Percentiles rank a stretch among this genome's conserved stretches.
Evolutionary conservation across 1,284 basidiomycete species (phyloP).

Genomic region (Golubevia sp.): DNA sequence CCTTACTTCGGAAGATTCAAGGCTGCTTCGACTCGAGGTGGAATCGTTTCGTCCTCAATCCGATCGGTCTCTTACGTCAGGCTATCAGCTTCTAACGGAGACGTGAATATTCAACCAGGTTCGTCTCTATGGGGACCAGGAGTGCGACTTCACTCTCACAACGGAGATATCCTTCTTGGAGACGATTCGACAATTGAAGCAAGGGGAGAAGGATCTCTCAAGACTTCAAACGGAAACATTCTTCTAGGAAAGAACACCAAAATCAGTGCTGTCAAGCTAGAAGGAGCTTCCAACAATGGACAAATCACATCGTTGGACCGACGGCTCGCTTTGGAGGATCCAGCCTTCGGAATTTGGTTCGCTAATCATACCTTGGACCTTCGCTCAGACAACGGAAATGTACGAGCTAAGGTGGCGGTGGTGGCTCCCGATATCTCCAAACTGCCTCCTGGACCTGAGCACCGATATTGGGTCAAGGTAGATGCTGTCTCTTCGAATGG

Average conservation of each 20-base stretch:
- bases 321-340: too few relatives aligned
- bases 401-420: constrained; percentile 28
- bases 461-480: constrained; percentile 20
- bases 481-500: constrained; percentile 25
- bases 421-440: constrained; percentile 26
- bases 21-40: too few relatives aligned
- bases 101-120: not conserved
- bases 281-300: not conserved
- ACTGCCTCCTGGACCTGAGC: constrained; percentile 16
- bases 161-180: not conserved
- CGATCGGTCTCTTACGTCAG: not conserved
- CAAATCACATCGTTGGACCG: not conserved
- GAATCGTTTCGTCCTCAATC: too few relatives aligned
- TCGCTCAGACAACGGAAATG: constrained; percentile 17
- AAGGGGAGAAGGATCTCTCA: not conserved
- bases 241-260: not conserved
- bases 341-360: constrained; percentile 8
- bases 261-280: not conserved
- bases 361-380: constrained; percentile 34
- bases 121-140: not conserved
- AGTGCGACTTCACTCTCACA: not conserved
- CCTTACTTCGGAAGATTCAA: too few relatives aligned
- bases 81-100: not conserved
- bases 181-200: not conserved
- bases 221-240: not conserved